phyloP scores from a whole-genome alignment of 768 basidiomycete species.

The Boletus subcaerulescens region DNA sequence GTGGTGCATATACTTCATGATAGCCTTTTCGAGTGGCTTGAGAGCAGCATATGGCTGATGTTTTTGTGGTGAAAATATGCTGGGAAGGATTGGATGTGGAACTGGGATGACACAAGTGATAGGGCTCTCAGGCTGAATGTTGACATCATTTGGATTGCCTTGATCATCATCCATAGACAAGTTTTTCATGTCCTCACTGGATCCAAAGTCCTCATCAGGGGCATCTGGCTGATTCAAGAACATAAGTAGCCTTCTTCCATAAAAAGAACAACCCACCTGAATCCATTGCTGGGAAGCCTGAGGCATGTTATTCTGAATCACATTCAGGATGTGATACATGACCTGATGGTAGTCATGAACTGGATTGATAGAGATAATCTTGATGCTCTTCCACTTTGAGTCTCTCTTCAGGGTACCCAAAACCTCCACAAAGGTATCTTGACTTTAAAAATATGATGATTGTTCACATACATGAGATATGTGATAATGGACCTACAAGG shows the following conservation, averaged over 20 bases:
- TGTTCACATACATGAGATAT: background rate
- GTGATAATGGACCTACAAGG: constrained; percentile 16
- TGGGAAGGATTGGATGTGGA: constrained; percentile 7
- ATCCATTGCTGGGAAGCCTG: constrained; percentile 2
- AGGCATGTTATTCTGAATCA: constrained; percentile 14
- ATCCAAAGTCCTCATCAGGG: background rate
- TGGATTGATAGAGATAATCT: constrained; percentile 14
- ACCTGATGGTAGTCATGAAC: constrained; percentile 24
- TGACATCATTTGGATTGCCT: background rate
- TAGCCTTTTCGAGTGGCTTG: constrained; percentile 12
- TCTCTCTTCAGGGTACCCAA: background rate
- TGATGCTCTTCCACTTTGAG: background rate
- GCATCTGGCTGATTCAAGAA: constrained; percentile 6
- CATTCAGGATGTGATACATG: constrained; percentile 25
- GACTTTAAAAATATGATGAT: constrained; percentile 10
- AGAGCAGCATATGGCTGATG: constrained; percentile 19
- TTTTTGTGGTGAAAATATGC: constrained; percentile 20
- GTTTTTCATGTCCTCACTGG: background rate
- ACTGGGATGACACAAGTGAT: background rate
- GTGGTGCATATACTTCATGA: constrained; percentile 19
- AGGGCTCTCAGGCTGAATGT: background rate
- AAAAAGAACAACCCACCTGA: constrained; percentile 7
- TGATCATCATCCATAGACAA: background rate
- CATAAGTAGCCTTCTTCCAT: background rate
- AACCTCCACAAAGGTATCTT: constrained; percentile 19